Percentiles rank a stretch among this genome's conserved stretches.
Conservation (phyloP, 176 grass and related monocot species). For the Oryza punctata region DNA sequence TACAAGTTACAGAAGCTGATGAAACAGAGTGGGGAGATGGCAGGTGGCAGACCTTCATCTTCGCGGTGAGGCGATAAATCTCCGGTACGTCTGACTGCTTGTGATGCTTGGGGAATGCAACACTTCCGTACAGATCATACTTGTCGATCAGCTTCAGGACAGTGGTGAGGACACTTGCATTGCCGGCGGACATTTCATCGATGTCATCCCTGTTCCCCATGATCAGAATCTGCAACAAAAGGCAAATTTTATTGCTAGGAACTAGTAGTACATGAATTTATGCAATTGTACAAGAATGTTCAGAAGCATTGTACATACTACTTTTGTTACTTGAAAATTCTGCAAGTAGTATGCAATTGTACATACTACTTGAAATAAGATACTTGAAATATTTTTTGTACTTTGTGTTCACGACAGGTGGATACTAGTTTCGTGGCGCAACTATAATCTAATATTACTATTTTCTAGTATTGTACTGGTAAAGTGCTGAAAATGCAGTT, state of each 20-base stretch:
- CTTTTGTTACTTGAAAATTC: no score
- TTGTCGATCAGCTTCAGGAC: slow-evolving; percentile 93
- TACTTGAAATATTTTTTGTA: neutral
- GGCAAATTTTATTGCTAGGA: neutral
- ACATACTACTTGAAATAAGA: neutral
- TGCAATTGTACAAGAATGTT: slow-evolving; percentile 2
- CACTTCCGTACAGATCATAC: slow-evolving; percentile 93
- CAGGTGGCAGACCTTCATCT: slow-evolving; percentile 63
- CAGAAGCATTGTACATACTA: neutral
- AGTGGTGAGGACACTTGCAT: slow-evolving; percentile 77
- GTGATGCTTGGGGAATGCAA: slow-evolving; percentile 97
- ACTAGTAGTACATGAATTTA: neutral
- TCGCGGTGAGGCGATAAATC: slow-evolving; percentile 84
- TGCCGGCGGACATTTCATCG: slow-evolving; percentile 80
- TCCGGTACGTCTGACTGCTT: slow-evolving; percentile 92
- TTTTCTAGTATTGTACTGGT: neutral
- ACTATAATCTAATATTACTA: no score
- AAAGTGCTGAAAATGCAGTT: neutral
- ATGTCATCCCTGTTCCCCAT: slow-evolving; percentile 99
- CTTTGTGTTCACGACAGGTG: neutral
- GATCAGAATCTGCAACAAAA: slow-evolving; percentile 65
- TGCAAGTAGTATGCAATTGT: neutral
- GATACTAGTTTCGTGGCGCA: neutral
- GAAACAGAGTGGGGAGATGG: neutral
- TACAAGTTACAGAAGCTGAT: slow-evolving; percentile 8